Conservation (phyloP, 148 eudicot genomes). For the Hydrangea macrophylla region DNA sequence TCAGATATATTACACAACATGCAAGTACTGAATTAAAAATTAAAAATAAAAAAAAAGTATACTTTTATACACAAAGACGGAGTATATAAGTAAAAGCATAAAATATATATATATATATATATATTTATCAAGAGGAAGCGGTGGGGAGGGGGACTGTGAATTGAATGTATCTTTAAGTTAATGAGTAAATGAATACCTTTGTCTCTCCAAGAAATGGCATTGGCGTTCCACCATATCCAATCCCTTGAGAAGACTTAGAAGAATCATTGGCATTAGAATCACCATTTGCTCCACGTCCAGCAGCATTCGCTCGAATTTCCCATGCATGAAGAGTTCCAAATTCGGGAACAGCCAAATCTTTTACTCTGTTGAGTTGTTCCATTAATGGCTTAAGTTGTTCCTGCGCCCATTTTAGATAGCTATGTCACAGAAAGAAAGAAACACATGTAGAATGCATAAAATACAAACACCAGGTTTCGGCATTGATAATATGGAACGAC, state of each 20-base stretch:
- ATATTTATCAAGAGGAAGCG: no score
- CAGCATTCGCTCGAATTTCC: slow-evolving; percentile 78
- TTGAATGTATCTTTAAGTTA: no score
- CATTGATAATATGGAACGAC: no score
- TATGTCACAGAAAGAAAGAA: background rate
- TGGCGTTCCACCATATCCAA: slow-evolving; percentile 64
- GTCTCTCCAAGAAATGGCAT: slow-evolving; percentile 89
- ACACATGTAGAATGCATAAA: background rate
- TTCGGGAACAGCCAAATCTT: slow-evolving; percentile 81
- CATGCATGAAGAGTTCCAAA: slow-evolving; percentile 84
- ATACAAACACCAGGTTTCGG: background rate
- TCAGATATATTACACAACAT: background rate
- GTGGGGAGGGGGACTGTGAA: background rate
- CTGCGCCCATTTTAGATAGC: slow-evolving; percentile 34
- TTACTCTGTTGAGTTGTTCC: slow-evolving; percentile 77
- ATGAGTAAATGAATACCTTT: slow-evolving; percentile 41
- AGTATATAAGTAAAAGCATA: background rate
- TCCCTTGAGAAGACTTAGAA: slow-evolving; percentile 45
- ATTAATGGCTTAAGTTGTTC: slow-evolving; percentile 82
- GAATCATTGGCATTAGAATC: slow-evolving; percentile 50
- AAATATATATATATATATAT: no score
- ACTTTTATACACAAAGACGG: no score
- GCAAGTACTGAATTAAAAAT: background rate
- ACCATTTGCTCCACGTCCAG: slow-evolving; percentile 52
- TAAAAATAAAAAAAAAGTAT: slow-evolving; percentile 1